Conservation (phyloP, 805 yeast genomes). For the Schwanniomyces polymorphus region DNA sequence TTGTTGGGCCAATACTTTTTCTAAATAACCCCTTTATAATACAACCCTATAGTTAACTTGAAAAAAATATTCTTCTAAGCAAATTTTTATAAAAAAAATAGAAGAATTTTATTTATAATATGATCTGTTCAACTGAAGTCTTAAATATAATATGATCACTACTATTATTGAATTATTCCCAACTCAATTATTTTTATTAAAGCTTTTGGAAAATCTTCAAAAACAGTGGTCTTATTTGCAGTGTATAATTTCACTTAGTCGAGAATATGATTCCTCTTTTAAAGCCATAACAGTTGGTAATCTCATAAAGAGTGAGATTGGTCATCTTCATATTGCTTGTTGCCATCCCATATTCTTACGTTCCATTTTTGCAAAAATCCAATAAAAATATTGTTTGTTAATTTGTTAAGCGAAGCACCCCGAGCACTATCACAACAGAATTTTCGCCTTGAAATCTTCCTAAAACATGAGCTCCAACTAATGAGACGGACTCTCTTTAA, state of each 20-base stretch:
- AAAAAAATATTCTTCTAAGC: too few relatives aligned
- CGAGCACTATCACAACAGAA: slow-evolving; percentile 46
- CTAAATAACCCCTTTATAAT: too few relatives aligned
- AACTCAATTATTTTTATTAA: too few relatives aligned
- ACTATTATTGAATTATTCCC: too few relatives aligned
- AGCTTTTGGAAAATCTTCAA: slow-evolving; percentile 48
- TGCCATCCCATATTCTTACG: slow-evolving; percentile 40
- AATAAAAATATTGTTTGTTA: slow-evolving; percentile 40
- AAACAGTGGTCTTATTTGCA: slow-evolving; percentile 47
- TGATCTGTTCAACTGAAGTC: too few relatives aligned
- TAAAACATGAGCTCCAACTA: slow-evolving; percentile 43
- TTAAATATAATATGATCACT: too few relatives aligned
- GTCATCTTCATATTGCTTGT: slow-evolving; percentile 41
- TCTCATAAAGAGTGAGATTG: slow-evolving; percentile 49
- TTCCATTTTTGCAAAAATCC: slow-evolving; percentile 56
- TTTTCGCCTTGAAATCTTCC: slow-evolving; percentile 38
- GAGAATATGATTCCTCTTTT: slow-evolving; percentile 44
- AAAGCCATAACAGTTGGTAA: slow-evolving; percentile 58
- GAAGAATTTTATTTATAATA: too few relatives aligned
- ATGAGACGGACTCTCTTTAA: slow-evolving; percentile 41
- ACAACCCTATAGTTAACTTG: too few relatives aligned
- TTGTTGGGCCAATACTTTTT: too few relatives aligned
- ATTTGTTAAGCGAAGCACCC: slow-evolving; percentile 40
- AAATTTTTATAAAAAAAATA: too few relatives aligned
- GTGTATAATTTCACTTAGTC: slow-evolving; percentile 51